Evolutionary conservation across 768 basidiomycete genomes (phyloP).

Genomic region (Mycena filopes): DNA sequence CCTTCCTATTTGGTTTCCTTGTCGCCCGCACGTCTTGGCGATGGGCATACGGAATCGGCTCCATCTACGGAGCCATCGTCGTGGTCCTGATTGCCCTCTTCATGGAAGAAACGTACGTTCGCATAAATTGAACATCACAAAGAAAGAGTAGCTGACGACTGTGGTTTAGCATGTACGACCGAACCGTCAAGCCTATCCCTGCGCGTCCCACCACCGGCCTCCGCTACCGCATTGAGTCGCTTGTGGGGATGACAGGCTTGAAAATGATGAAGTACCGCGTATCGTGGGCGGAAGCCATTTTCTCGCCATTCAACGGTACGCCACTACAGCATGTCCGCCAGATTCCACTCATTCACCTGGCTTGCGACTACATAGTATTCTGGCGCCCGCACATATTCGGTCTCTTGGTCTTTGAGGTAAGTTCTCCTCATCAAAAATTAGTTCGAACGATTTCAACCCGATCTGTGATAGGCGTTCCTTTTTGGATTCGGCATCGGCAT

Average conservation of each 20-base stretch:
- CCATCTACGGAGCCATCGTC: constrained; percentile 66
- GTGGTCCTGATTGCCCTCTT: constrained; percentile 67
- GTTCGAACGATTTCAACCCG: constrained; percentile 3
- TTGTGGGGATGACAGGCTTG: constrained; percentile 71
- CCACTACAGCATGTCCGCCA: neutral
- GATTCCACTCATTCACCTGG: no score
- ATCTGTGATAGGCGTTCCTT: constrained; percentile 52
- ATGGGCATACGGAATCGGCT: constrained; percentile 76
- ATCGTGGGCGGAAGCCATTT: constrained; percentile 58
- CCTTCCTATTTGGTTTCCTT: constrained; percentile 75
- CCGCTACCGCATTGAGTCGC: constrained; percentile 64
- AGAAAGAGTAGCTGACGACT: neutral
- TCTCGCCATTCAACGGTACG: constrained; percentile 52
- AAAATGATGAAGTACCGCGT: constrained; percentile 67
- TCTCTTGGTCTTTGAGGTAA: constrained; percentile 63
- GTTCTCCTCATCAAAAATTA: neutral
- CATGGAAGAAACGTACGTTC: constrained; percentile 74
- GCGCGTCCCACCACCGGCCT: constrained; percentile 52
- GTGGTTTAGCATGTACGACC: constrained; percentile 66
- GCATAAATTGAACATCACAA: constrained; percentile 29
- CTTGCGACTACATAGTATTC: constrained; percentile 47
- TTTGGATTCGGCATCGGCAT: constrained; percentile 77
- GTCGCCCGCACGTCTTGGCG: constrained; percentile 69
- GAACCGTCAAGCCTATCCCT: constrained; percentile 63
- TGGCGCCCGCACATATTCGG: constrained; percentile 72